Evolutionary conservation across 306 rosid species (phyloP), one percentile per base, ranked within the genome.

Genomic region (Erythrophleum fordii): DNA sequence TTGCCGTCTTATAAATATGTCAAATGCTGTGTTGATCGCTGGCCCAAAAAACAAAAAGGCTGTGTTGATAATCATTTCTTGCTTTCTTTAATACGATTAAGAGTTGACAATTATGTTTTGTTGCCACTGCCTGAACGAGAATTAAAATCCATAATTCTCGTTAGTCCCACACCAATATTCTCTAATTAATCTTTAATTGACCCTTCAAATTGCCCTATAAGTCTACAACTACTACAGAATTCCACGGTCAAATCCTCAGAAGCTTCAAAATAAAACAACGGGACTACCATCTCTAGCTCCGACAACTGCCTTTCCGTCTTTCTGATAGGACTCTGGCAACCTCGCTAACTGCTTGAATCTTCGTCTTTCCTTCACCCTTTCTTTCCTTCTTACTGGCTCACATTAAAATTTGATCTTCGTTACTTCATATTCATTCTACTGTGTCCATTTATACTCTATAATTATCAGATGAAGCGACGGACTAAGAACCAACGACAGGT

Each of bases 401-500:
- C n/a, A n/a, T n/a, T 6, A 1, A 25, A 18, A 45, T 66, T 52
- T 20, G n/a, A 14, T 49, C 18, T 76, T 46, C 42, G 44, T 13
- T 39, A 34, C 53, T 81, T 81, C 28, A 74, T 51, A 60, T 78
- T 77, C 39, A 58, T 58, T 72, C 37, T 72, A 11, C 18, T 56
- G 61, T 73, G 62, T 74, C 60, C n/a, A 52, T 28, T 81, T 41
- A 42, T 73, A 74, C 35, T 70, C 49, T 8, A 37, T 66, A 56
- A 64, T 58, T 51, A 46, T 45, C 88, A 78, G 90, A 92, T 88
- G 97, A 89, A 75, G 88, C 80, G 56, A 74, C 58, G 85, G 51
- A 73, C 93, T 49, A 82, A 77, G 65, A 81, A 81, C 64, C 87
- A 69, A 0, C 78, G 83, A 18, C 88, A 89, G 95, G 97, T 92